phyloP scores from a whole-genome alignment of 805 yeast species.

The Metschnikowia gelsemii region DNA sequence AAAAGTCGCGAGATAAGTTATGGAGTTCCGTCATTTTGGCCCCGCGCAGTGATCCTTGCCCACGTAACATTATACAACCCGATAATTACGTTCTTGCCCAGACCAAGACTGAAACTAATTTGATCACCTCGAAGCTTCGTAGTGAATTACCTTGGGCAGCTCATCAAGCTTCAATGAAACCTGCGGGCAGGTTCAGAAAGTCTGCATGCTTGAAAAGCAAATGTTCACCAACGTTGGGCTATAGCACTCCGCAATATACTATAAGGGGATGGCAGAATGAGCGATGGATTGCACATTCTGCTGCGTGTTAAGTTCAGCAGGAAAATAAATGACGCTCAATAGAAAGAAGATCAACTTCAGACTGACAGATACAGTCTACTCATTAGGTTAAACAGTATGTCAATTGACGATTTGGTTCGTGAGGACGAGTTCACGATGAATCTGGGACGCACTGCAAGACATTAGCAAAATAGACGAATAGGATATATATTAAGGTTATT shows the following conservation, averaged over 20 bases:
- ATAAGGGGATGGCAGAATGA: slow-evolving; percentile 21
- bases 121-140: slow-evolving; percentile 24
- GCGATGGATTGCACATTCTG: slow-evolving; percentile 15
- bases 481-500: too few species aligned
- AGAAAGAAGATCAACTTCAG: too few species aligned
- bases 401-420: too few species aligned
- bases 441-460: too few species aligned
- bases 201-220: slow-evolving; percentile 13
- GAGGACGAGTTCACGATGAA: too few species aligned
- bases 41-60: slow-evolving; percentile 47
- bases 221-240: slow-evolving; percentile 15
- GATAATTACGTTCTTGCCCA: slow-evolving; percentile 27
- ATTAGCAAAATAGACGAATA: too few species aligned
- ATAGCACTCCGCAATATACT: slow-evolving; percentile 22
- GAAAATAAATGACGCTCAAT: neutral
- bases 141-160: slow-evolving; percentile 28
- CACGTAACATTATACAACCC: slow-evolving; percentile 22
- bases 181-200: slow-evolving; percentile 33
- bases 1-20: slow-evolving; percentile 19
- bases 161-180: slow-evolving; percentile 24
- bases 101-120: slow-evolving; percentile 13
- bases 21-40: slow-evolving; percentile 43
- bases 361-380: too few species aligned
- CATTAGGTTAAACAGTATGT: too few species aligned
- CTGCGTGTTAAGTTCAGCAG: neutral